Base-by-base conservation (phyloP, 441 rosid genomes). In the Hura crepitans region DNA sequence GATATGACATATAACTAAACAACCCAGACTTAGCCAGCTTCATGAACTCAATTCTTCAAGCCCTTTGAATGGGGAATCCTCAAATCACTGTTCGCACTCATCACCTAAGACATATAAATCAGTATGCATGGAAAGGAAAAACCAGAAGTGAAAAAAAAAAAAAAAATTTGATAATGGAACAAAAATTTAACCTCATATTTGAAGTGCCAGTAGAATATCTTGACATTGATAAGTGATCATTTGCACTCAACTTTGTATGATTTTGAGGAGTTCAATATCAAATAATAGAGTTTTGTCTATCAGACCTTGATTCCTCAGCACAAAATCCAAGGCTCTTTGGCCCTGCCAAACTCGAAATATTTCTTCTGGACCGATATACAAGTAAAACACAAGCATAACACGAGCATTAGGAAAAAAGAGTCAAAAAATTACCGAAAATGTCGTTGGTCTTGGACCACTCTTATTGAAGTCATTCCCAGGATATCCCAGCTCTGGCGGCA, bases 401-500 rank as follows among this genome's bases (percentile, higher is more conserved):
- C 27, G 66, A 58, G 28, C 17, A 50, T 3, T 12, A 58, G 12
- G 45, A 11, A 27, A 57, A 74, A 33, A 30, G 65, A 67, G 42
- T 49, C 5, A 66, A 78, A 57, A n/a, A 23, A 77, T 81, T 82
- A 94, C 96, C 64, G 97, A 94, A 78, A 92, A 94, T 57, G 99
- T 92, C 53, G 89, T 83, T 28, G 97, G 97, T 71, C 77, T 85
- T 45, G 98, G 97, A 8, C 78, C 96, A 64, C 94, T 87, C 77
- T 76, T 89, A 82, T 85, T 90, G 90, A 33, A 89, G 79, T 90
- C 97, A 78, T 86, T 89, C 66, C 79, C 96, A 17, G 97, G 97
- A 82, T 89, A 94, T 81, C 97, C 99, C 69, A 92, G 72, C 69
- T 92, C 97, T 23, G 99, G 97, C 8, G 97, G 97, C 78, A 90